A percentile compares a stretch with the other conserved stretches of the same genome.
Conservation (phyloP, 2,329 filamentous ascomycete species). For the Aspergillus ustus region DNA sequence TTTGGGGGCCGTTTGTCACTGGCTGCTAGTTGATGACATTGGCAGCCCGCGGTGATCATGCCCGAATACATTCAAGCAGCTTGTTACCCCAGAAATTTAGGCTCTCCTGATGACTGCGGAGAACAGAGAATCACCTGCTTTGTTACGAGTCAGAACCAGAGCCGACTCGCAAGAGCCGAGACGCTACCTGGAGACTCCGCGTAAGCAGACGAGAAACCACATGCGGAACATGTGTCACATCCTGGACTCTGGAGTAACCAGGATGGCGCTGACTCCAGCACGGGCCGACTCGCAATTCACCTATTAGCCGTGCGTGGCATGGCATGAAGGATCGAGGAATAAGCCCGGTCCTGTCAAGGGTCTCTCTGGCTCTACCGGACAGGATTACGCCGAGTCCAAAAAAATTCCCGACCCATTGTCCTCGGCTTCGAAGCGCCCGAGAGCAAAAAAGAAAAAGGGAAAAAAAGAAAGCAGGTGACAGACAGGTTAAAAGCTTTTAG, state of each 20-base stretch:
- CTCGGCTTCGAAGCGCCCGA: neutral
- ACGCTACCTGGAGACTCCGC: neutral
- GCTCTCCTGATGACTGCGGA: neutral
- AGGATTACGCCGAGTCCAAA: neutral
- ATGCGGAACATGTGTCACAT: neutral
- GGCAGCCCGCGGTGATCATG: neutral
- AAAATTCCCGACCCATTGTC: neutral
- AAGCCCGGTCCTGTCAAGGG: neutral
- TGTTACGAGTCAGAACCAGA: neutral
- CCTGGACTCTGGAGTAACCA: neutral
- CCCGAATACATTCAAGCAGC: neutral
- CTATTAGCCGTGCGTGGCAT: neutral
- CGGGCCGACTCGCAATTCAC: neutral
- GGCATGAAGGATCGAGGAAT: neutral
- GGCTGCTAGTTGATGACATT: neutral
- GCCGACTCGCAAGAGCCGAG: neutral
- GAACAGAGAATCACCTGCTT: neutral
- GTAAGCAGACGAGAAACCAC: neutral
- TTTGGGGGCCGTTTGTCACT: neutral
- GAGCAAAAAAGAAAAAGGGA: neutral
- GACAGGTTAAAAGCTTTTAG: neutral
- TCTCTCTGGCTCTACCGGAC: neutral
- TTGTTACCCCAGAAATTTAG: neutral
- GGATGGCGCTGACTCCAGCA: neutral
- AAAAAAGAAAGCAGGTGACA: neutral